phyloP scores from a whole-genome alignment of 31 red algal genomes.

The Endocladia muricata region DNA sequence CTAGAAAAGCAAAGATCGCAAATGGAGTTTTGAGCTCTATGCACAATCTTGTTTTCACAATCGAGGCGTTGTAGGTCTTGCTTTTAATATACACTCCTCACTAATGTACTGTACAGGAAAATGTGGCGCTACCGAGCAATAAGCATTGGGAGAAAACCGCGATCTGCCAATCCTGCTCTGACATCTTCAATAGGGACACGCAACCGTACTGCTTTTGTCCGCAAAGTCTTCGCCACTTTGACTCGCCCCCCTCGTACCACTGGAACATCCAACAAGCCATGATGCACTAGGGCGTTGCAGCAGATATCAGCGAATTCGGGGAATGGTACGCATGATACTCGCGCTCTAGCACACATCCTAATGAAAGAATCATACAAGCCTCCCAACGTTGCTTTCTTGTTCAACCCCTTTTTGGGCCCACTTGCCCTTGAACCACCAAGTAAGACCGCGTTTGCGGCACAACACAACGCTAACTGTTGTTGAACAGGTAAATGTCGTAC shows the following conservation, averaged over 20 bases:
- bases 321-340: conserved; percentile 20
- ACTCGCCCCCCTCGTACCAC: neutral
- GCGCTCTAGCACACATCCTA: conserved; percentile 39
- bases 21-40: too few species aligned
- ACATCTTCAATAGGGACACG: conserved; percentile 53
- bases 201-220: conserved; percentile 23
- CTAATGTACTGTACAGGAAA: too few species aligned
- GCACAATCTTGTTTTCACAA: too few species aligned
- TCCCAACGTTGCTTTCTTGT: conserved; percentile 38
- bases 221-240: conserved; percentile 18
- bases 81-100: too few species aligned
- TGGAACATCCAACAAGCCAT: conserved; percentile 53
- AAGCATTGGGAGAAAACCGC: conserved; percentile 33
- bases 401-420: neutral
- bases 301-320: conserved; percentile 69
- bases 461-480: conserved; percentile 65
- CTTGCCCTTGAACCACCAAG: neutral
- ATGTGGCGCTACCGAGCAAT: neutral
- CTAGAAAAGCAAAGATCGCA: too few species aligned
- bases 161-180: conserved; percentile 13
- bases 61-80: too few species aligned
- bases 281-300: conserved; percentile 53
- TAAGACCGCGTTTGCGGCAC: conserved; percentile 44
- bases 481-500: conserved; percentile 48
- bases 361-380: conserved; percentile 47